phyloP scores from a whole-genome alignment of 495 filamentous ascomycete genomes.

The Pyrenula massariospora region DNA sequence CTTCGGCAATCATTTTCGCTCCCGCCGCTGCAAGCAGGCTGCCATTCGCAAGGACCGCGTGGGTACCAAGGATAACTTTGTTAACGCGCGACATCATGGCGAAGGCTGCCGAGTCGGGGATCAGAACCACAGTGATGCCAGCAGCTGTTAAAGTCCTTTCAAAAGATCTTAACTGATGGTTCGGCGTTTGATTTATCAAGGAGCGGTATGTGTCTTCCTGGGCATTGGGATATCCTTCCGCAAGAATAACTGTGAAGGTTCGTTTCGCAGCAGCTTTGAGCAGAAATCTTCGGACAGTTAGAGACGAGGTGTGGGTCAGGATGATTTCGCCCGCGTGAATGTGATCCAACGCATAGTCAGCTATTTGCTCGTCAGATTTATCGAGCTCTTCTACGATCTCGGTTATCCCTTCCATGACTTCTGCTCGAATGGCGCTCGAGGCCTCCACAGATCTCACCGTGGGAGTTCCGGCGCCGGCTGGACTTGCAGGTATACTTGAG shows the following conservation, averaged over 20 bases:
- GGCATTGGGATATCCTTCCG: slow-evolving; percentile 59
- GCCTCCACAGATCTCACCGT: background rate
- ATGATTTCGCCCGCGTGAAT: slow-evolving; percentile 87
- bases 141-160: slow-evolving; percentile 62
- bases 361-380: slow-evolving; percentile 82
- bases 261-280: slow-evolving; percentile 72
- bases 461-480: background rate
- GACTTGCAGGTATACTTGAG: slow-evolving; percentile 28
- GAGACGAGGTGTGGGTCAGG: slow-evolving; percentile 68
- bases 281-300: slow-evolving; percentile 76
- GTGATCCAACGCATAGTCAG: slow-evolving; percentile 71
- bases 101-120: slow-evolving; percentile 75
- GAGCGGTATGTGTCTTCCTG: slow-evolving; percentile 47
- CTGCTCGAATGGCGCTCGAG: slow-evolving; percentile 60
- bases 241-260: slow-evolving; percentile 78
- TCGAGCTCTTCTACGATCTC: slow-evolving; percentile 87
- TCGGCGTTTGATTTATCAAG: slow-evolving; percentile 35
- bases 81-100: slow-evolving; percentile 88
- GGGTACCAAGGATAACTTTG: slow-evolving; percentile 82
- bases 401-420: slow-evolving; percentile 76
- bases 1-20: slow-evolving; percentile 64
- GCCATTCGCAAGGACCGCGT: slow-evolving; percentile 77
- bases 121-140: slow-evolving; percentile 69
- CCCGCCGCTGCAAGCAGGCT: slow-evolving; percentile 72
- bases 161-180: slow-evolving; percentile 42